These are phyloP conservation scores for Fraxinus baroniana DNA, from an alignment of 305 asterid genomes.

Conservation along the genomic window DNA sequence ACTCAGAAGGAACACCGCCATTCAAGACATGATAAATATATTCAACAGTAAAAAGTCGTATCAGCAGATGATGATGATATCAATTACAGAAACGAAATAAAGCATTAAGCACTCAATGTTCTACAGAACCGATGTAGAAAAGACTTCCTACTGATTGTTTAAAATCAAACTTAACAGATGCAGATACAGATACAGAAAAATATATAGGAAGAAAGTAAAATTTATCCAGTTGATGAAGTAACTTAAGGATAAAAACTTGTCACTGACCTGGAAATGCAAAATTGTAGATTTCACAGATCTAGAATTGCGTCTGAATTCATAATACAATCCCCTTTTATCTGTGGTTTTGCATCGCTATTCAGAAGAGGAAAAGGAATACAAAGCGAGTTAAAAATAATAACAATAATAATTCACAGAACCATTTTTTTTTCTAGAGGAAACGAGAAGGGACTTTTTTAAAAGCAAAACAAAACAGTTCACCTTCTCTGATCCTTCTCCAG, in stretches of 20 bases:
- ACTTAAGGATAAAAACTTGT: slow-evolving; percentile 13
- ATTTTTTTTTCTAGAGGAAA: too few relatives aligned
- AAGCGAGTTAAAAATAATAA: not conserved
- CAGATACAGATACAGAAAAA: slow-evolving; percentile 14
- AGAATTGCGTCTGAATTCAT: slow-evolving; percentile 70
- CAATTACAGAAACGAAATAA: not conserved
- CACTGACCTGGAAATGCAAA: slow-evolving; percentile 71
- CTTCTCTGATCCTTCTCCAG: too few relatives aligned
- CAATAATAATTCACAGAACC: too few relatives aligned
- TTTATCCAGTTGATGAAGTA: not conserved
- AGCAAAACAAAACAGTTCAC: too few relatives aligned
- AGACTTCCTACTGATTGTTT: not conserved
- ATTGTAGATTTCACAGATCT: slow-evolving; percentile 80
- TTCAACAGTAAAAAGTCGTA: not conserved
- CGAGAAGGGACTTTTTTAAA: too few relatives aligned
- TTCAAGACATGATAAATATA: not conserved
- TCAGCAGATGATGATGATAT: not conserved
- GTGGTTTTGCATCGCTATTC: slow-evolving; percentile 66
- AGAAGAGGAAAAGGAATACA: slow-evolving; percentile 8
- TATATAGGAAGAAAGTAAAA: not conserved
- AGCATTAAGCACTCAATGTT: not conserved
- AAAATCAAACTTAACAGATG: not conserved
- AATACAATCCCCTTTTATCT: slow-evolving; percentile 51
- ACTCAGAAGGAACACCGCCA: not conserved
- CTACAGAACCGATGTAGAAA: not conserved